Base-by-base conservation (phyloP, 805 yeast genomes). In the Metschnikowia kofuensis region DNA sequence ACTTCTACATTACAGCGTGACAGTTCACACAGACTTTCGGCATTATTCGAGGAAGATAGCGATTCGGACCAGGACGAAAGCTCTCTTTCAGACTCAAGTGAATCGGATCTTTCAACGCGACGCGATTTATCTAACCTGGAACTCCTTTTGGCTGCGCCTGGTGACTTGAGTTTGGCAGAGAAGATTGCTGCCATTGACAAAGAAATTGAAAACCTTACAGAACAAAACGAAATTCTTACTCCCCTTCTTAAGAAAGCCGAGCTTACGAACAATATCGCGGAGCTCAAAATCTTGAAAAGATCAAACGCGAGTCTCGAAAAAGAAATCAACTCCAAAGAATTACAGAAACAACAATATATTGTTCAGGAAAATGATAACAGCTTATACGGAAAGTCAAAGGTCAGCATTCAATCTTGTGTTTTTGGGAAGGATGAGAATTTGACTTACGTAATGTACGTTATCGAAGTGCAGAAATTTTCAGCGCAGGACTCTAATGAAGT, bases 321-420 rank as follows among this genome's bases (percentile, higher is more conserved):
- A 51, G 97, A 91, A 59, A 75, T 89, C n/a, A 80, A 80, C 42
- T 63, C 82, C 2, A 87, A 86, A 55, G 91, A 87, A 58, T 68
- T 87, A 34, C 85, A 86, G 52, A 80, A 80, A 51, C 96, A 89
- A 54, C 96, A 88, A 61, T 84, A 82, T 56, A 78, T 86, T 44
- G 87, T 90, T 2, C 96, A 88, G 60, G 95, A 89, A 54, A 85
- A 80, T 58, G 92, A 87, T 37, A 87, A 85, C 61, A 83, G 89
- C 54, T 72, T 91, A 42, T 89, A 69, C 60, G 88, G 85, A 0
- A 83, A 83, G 56, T 79, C 90, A 0, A 64, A 72, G 28, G 78
- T 85, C 0, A 63, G 70, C 7, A 78, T 80, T 13, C 82, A 77
- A 45, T 74, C 80, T 8, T 79, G 71, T 52, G 76, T 86, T 9